Evolutionary conservation across 2,329 filamentous ascomycete species (phyloP), one percentile per base, ranked within the genome.

Genomic region (Nannizziopsis arthrosporioides): DNA sequence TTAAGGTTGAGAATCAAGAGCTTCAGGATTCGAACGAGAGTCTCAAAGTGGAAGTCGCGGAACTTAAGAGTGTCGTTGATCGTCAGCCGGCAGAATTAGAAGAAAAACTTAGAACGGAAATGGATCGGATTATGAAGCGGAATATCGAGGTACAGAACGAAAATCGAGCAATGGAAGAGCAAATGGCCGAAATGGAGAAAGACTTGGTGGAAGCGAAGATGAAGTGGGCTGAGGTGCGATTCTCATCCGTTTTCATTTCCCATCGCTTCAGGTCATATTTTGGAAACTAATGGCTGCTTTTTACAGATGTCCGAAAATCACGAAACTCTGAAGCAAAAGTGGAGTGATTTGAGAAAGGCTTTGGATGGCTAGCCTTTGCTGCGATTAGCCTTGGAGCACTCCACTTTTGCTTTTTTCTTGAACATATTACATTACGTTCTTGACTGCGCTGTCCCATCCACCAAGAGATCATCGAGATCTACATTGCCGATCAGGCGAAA

Each of bases 101-200:
- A 63, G 77, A 78, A 51, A 77, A 80, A 46, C 79, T 94, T 67
- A 80, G 84, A 63, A 76, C 77, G 9, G 90, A 96, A 67, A 89
- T 94, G 69, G 89, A 95, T 48, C 78, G 84, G 46, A 80, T 96
- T 59, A 92, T 96, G 83, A 81, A 87, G 65, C 80, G 88, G 52
- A 96, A 96, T 62, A 78, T 84, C 53, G 87, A 93, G 59, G 89
- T 96, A 6, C 89, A 96, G 60, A 88, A 94, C 57, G 87, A 94
- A 69, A 98, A 96, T 61, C 76, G 84, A 51, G 78, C 75, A 50
- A 70, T 98, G 56, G 89, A 95, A 67, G 90, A 94, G 62, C 85
- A 92, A 60, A 77, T 94, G 76, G 76, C 79, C 4, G 88, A 95
- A 57, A 85, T 96, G 72, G 92, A 96, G 72, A 85, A 89, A 66